These are phyloP conservation scores for Mycogone perniciosa DNA, from an alignment of 2,329 filamentous ascomycete species.

Conservation along the genomic window DNA sequence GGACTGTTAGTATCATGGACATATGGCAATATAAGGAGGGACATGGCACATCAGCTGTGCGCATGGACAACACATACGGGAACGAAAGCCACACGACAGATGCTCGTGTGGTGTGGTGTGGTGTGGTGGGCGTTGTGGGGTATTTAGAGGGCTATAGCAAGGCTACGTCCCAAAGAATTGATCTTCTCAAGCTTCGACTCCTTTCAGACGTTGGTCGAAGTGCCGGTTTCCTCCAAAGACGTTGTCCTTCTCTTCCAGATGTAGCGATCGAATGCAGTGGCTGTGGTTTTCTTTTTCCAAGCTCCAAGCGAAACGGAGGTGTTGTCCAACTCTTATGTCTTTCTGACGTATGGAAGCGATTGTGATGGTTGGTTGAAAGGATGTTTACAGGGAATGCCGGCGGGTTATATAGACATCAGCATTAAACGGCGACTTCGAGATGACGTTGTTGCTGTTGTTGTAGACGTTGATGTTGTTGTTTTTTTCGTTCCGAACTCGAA, in stretches of 20 bases:
- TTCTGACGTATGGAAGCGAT: slow-evolving; percentile 24
- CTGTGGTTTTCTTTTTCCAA: neutral
- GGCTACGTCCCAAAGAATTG: neutral
- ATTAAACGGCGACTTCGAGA: slow-evolving; percentile 4
- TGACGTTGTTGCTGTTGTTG: neutral
- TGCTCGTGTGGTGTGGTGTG: slow-evolving; percentile 23
- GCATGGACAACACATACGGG: slow-evolving; percentile 21
- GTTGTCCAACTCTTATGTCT: slow-evolving; percentile 18
- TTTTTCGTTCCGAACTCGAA: slow-evolving; percentile 5
- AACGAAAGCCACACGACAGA: slow-evolving; percentile 23
- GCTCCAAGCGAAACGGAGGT: slow-evolving; percentile 3
- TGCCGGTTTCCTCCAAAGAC: neutral
- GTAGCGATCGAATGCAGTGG: slow-evolving; percentile 32
- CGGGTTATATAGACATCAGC: slow-evolving; percentile 8
- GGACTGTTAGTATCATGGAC: neutral
- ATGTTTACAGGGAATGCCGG: slow-evolving; percentile 12
- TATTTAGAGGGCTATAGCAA: neutral
- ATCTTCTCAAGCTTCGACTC: neutral
- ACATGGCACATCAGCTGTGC: neutral
- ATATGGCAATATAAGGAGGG: neutral
- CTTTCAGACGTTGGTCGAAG: neutral
- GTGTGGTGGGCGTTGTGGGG: slow-evolving; percentile 32
- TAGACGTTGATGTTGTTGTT: neutral
- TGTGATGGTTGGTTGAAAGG: slow-evolving; percentile 22
- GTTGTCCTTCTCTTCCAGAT: slow-evolving; percentile 17